Conservation (phyloP, 805 yeast genomes). For the Sugiyamaella americana region DNA sequence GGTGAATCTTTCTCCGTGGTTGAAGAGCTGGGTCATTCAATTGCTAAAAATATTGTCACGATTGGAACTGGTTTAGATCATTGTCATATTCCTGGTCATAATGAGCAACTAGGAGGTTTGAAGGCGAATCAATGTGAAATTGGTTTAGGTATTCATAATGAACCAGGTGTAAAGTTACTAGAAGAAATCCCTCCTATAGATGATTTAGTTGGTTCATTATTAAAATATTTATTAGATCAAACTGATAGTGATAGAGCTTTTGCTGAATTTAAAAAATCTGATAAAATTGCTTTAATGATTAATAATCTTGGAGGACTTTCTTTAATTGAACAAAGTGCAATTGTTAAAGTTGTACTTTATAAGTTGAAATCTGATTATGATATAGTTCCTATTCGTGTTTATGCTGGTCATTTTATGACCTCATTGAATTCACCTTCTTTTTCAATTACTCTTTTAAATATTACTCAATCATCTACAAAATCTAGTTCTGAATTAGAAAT, state of each 20-base stretch:
- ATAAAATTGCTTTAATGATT: constrained; percentile 61
- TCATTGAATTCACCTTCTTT: constrained; percentile 88
- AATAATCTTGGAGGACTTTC: constrained; percentile 90
- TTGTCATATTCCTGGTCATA: constrained; percentile 72
- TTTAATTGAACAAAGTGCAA: constrained; percentile 64
- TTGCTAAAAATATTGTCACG: constrained; percentile 65
- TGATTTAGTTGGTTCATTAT: constrained; percentile 45
- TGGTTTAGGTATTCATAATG: constrained; percentile 94
- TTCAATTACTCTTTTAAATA: constrained; percentile 72
- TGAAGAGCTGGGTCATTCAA: constrained; percentile 80
- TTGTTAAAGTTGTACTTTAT: constrained; percentile 51
- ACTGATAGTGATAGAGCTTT: constrained; percentile 72
- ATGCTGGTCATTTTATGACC: constrained; percentile 76
- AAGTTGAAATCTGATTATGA: constrained; percentile 43
- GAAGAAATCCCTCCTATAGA: constrained; percentile 64
- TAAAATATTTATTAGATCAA: constrained; percentile 56
- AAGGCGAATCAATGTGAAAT: constrained; percentile 64
- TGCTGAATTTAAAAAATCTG: constrained; percentile 56
- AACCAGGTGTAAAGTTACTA: constrained; percentile 67
- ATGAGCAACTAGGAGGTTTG: constrained; percentile 41
- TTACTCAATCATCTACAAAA: constrained; percentile 42
- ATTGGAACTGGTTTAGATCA: constrained; percentile 83
- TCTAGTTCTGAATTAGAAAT: constrained; percentile 31
- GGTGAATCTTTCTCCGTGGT: constrained; percentile 45
- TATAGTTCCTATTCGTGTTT: constrained; percentile 58